Conservation (phyloP, 805 yeast genomes). For the Starmerella powellii region DNA sequence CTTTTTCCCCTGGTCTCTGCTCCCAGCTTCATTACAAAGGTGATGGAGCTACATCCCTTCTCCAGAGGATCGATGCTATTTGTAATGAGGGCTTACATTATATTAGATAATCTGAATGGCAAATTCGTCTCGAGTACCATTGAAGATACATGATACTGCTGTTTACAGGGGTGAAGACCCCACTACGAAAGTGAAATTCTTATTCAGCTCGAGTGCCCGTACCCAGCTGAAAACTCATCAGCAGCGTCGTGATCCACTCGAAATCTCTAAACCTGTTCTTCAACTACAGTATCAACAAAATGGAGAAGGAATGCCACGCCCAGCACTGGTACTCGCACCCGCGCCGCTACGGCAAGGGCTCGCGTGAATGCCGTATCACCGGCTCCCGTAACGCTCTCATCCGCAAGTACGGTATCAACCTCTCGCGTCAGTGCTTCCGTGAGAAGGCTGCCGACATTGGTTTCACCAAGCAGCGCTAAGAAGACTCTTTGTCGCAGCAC, state of each 20-base stretch:
- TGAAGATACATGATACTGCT: no score
- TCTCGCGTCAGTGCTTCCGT: conserved; percentile 99
- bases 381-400: conserved; percentile 97
- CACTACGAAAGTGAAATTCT: no score
- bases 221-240: conserved; percentile 16
- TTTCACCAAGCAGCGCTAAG: conserved; percentile 96
- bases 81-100: no score
- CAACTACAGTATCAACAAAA: conserved; percentile 9
- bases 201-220: no score
- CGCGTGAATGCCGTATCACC: conserved; percentile 99
- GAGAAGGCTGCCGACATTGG: conserved; percentile 99
- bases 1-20: no score
- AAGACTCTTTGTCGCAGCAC: background rate
- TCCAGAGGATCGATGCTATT: no score
- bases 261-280: background rate
- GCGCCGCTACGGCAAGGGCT: conserved; percentile 99
- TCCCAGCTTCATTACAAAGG: no score
- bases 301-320: conserved; percentile 21
- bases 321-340: conserved; percentile 96
- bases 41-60: no score
- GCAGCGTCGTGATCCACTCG: background rate
- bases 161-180: no score
- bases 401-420: conserved; percentile 99
- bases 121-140: no score
- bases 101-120: no score